Conservation (phyloP, 1,284 basidiomycete genomes). For the Xerocomus nothofagi region DNA sequence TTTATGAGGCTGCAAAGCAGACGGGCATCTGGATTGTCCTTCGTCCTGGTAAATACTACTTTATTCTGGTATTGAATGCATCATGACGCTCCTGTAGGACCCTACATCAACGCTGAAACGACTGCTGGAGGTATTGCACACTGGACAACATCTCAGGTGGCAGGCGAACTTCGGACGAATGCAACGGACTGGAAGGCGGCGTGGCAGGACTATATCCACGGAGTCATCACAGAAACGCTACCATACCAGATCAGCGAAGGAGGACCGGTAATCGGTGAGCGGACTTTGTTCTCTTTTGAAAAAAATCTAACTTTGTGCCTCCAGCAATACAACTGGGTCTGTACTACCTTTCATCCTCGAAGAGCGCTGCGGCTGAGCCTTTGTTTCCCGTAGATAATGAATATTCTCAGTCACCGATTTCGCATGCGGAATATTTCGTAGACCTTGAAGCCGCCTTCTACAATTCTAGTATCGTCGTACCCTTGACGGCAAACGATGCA, state of each 20-base stretch:
- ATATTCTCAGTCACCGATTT: constrained; percentile 51
- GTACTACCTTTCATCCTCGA: constrained; percentile 23
- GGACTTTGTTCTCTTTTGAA: not conserved
- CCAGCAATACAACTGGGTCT: constrained; percentile 67
- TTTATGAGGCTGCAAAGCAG: constrained; percentile 62
- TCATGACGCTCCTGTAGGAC: constrained; percentile 34
- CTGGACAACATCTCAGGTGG: constrained; percentile 71
- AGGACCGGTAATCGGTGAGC: constrained; percentile 71
- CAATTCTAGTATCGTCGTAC: constrained; percentile 60
- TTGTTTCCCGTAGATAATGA: constrained; percentile 62
- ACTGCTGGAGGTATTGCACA: constrained; percentile 79
- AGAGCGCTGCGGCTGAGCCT: not conserved
- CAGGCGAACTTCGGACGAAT: constrained; percentile 66
- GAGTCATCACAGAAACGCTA: constrained; percentile 58
- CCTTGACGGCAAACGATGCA: constrained; percentile 73
- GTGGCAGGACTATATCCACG: constrained; percentile 73
- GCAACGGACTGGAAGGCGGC: constrained; percentile 61
- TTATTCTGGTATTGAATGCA: not conserved
- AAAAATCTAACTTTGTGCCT: constrained; percentile 5
- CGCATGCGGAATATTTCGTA: constrained; percentile 63
- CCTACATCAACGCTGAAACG: constrained; percentile 80
- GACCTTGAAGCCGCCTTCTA: constrained; percentile 60
- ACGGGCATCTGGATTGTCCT: constrained; percentile 66
- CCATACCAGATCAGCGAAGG: constrained; percentile 69
- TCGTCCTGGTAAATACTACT: constrained; percentile 49